Percentiles rank a stretch among this genome's conserved stretches.
These are phyloP conservation scores for Vitis vinifera DNA, from an alignment of 164 flowering plant genomes.

Conservation along the genomic window ASM3070453v1 NC_081811.1:14042001-14042500, in stretches of 20 bases:
- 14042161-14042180: constrained; percentile 50
- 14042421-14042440: no score
- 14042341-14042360: no score
- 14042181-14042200: constrained; percentile 43
- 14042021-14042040: constrained; percentile 16
- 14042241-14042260: constrained; percentile 45
- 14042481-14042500: not conserved
- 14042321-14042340: no score
- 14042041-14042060: constrained; percentile 70
- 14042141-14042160: constrained; percentile 54
- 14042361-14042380: no score
- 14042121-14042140: constrained; percentile 50
- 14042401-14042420: no score
- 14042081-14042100: constrained; percentile 48
- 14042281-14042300: not conserved
- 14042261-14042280: constrained; percentile 48
- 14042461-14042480: no score
- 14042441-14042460: no score
- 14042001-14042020: constrained; percentile 41
- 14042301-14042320: not conserved
- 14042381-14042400: no score
- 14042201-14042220: constrained; percentile 65
- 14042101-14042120: constrained; percentile 36
- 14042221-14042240: constrained; percentile 21
- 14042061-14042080: constrained; percentile 90